phyloP scores from a whole-genome alignment of 306 rosid species.

The Lupinus albus region DNA sequence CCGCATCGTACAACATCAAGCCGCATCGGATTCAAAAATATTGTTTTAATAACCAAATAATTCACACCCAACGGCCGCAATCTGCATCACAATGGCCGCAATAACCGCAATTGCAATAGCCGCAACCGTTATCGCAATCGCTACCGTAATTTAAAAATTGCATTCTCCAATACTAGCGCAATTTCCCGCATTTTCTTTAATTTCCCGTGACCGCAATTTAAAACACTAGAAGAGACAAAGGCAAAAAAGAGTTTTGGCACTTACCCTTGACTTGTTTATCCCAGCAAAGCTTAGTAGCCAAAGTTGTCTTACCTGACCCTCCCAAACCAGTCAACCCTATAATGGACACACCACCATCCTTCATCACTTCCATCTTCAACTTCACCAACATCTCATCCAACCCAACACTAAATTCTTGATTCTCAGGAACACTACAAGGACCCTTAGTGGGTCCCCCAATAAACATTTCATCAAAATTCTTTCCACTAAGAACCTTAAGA shows the following conservation, averaged over 20 bases:
- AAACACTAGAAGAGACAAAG: neutral
- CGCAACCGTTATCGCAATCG: no score
- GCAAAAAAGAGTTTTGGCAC: neutral
- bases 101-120: no score
- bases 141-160: no score
- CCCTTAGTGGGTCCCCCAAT: constrained; percentile 3
- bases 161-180: no score
- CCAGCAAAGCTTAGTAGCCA: constrained; percentile 51
- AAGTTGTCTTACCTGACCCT: constrained; percentile 62
- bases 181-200: no score
- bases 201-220: no score
- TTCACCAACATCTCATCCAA: constrained; percentile 40
- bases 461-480: neutral
- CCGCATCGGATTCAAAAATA: no score
- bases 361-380: constrained; percentile 49
- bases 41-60: no score
- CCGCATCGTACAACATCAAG: no score
- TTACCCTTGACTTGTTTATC: constrained; percentile 51
- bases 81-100: no score
- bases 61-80: no score
- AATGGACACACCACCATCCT: constrained; percentile 17
- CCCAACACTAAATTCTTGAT: constrained; percentile 42
- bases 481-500: constrained; percentile 9
- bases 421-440: constrained; percentile 35
- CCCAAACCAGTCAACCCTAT: constrained; percentile 52